Percentiles rank a stretch among this genome's conserved stretches.
Evolutionary conservation across 306 rosid genomes (phyloP).

Genomic region (Quercus berberidifolia): DNA sequence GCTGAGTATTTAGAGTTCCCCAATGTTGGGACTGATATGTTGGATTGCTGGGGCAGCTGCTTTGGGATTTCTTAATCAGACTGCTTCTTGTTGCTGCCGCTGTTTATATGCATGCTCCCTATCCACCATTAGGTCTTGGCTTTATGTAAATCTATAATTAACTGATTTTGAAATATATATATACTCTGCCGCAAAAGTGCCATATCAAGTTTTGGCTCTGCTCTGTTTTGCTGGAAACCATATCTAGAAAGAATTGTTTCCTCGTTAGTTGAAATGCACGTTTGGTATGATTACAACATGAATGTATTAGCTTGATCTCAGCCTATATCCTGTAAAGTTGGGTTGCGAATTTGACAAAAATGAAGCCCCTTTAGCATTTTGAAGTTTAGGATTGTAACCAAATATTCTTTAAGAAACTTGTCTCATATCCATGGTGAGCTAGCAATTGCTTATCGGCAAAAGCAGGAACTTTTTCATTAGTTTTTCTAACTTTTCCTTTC

Average conservation of each 20-base stretch:
- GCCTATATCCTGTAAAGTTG: constrained; percentile 3
- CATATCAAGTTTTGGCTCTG: constrained; percentile 24
- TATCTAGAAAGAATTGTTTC: constrained; percentile 20
- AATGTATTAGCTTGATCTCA: constrained; percentile 11
- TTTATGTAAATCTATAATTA: constrained; percentile 24
- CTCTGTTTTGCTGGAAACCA: constrained; percentile 17
- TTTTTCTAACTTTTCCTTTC: background rate
- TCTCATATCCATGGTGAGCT: background rate
- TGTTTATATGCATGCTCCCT: constrained; percentile 20
- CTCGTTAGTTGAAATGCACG: background rate
- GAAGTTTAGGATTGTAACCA: constrained; percentile 18
- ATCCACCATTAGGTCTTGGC: constrained; percentile 10
- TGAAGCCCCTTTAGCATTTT: constrained; percentile 22
- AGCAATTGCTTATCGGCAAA: background rate
- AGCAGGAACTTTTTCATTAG: background rate
- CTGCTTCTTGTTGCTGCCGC: background rate
- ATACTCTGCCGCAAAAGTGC: constrained; percentile 30
- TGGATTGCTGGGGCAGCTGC: background rate
- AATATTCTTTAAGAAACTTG: background rate
- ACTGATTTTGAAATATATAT: constrained; percentile 16
- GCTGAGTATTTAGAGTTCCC: constrained; percentile 11
- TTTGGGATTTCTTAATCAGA: constrained; percentile 5
- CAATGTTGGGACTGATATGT: background rate
- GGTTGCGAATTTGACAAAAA: constrained; percentile 10
- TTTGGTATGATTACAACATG: constrained; percentile 12